Base-by-base conservation (phyloP, 352 stramenopile genomes). In the Blastocystis sp. region DNA sequence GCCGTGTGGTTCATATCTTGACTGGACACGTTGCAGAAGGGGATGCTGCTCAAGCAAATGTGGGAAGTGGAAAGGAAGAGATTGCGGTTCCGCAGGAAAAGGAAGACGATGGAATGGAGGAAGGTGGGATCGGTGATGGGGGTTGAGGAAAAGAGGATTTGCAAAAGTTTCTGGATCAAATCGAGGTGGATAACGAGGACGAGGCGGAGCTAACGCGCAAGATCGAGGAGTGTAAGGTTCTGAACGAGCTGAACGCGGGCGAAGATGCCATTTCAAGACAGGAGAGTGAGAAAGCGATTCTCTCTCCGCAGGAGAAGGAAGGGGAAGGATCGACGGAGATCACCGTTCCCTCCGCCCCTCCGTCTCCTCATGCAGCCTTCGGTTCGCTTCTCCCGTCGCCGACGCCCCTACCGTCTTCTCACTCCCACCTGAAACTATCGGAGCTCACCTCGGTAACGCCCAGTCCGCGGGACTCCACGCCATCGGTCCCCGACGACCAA, bases 101-200 rank as follows among this genome's bases (percentile, higher is more conserved):
- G 18, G 44, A 8, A 0, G 24, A 8, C 38, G 2, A 18, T 61
- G 38, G 29, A 34, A 40, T 29, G 24, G 67, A 78, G 18, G 67
- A 59, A 36, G 51, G 42, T 78, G 42, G 11, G n/a, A 29, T 57
- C 11, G 4, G 24, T 18, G n/a, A 14, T 27, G 16, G 21, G 27
- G n/a, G 40, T 18, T 78, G 24, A 78, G 7, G 24, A 32, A 1
- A 34, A 78, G 67, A 78, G 8, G 67, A 78, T 42, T 40, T 78
- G 38, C 7, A 78, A 18, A 57, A 11, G 11, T 56, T 78, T 11
- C 36, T 61, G 29, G 21, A 78, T 38, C 24, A 59, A 56, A 57
- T 78, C 57, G 67, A 78, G 7, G 24, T 61, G 34, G 46, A 78
- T n/a, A 56, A n/a, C 16, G 29, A 32, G 9, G 46, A 59, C 0